These are phyloP conservation scores for Aurinia saxatilis DNA, from an alignment of 345 rosid genomes.

Conservation along the genomic window DNA sequence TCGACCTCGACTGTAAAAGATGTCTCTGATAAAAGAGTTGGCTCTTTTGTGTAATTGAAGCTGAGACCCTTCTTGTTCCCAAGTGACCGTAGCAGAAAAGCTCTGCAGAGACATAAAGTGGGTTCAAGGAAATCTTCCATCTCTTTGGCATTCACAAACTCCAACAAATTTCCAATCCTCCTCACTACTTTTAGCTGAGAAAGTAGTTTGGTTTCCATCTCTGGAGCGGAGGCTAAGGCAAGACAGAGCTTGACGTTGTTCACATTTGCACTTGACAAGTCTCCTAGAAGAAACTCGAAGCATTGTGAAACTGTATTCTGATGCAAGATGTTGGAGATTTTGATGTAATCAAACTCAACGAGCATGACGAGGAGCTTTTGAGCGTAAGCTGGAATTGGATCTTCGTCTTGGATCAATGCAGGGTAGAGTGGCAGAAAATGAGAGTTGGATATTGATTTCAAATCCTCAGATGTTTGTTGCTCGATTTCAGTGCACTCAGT, in stretches of 20 bases:
- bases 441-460: constrained; percentile 64
- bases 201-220: constrained; percentile 83
- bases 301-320: constrained; percentile 83
- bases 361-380: constrained; percentile 97
- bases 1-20: constrained; percentile 37
- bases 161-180: constrained; percentile 82
- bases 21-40: constrained; percentile 52
- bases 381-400: constrained; percentile 92
- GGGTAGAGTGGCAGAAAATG: constrained; percentile 98
- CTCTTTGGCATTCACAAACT: constrained; percentile 73
- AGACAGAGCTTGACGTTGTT: constrained; percentile 84
- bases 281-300: constrained; percentile 88
- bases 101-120: constrained; percentile 67
- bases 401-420: constrained; percentile 84
- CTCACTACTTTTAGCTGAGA: constrained; percentile 80
- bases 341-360: constrained; percentile 63
- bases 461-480: constrained; percentile 44
- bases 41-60: constrained; percentile 41
- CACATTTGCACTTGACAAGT: constrained; percentile 80
- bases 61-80: constrained; percentile 43
- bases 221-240: constrained; percentile 90
- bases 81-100: constrained; percentile 64
- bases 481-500: constrained; percentile 49
- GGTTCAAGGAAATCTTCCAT: constrained; percentile 99
- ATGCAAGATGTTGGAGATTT: constrained; percentile 66